Conservation (phyloP, 768 basidiomycete species). For the Suillus variegatus region DNA sequence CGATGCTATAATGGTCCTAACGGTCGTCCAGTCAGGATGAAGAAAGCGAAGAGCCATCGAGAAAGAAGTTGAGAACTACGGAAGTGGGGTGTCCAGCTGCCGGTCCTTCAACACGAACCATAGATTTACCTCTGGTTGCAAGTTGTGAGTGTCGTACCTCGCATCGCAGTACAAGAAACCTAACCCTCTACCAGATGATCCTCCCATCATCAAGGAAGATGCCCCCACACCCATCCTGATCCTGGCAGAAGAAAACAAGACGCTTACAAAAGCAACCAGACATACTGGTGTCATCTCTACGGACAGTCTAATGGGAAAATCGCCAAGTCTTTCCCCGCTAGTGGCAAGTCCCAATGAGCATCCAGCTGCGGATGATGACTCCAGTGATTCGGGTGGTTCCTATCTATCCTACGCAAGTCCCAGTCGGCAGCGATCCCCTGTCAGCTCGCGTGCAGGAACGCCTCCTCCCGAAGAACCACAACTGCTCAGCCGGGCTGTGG, state of each 20-base stretch:
- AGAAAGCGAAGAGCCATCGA: slow-evolving; percentile 14
- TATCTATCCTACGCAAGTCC: slow-evolving; percentile 22
- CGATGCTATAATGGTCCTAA: slow-evolving; percentile 10
- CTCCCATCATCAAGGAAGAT: not conserved
- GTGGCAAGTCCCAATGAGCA: not conserved
- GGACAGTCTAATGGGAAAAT: not conserved
- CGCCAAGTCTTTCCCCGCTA: not conserved
- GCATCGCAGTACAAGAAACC: slow-evolving; percentile 11
- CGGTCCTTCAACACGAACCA: slow-evolving; percentile 10
- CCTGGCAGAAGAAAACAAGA: not conserved
- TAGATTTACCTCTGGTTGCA: slow-evolving; percentile 19
- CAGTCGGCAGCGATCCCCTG: slow-evolving; percentile 19
- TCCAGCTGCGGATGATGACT: slow-evolving; percentile 1
- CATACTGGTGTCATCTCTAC: not conserved
- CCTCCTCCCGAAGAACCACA: slow-evolving; percentile 19
- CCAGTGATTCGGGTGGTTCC: slow-evolving; percentile 27
- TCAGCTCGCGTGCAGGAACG: slow-evolving; percentile 26
- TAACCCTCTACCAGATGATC: not conserved
- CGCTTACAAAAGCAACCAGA: not conserved
- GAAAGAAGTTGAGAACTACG: slow-evolving; percentile 11
- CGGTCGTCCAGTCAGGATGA: slow-evolving; percentile 15
- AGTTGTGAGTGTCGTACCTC: slow-evolving; percentile 25
- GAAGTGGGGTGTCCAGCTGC: not conserved
- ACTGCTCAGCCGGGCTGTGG: slow-evolving; percentile 23
- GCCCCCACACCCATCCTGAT: not conserved